phyloP scores from a whole-genome alignment of 2,329 filamentous ascomycete species.

The Penicillium sp. region DNA sequence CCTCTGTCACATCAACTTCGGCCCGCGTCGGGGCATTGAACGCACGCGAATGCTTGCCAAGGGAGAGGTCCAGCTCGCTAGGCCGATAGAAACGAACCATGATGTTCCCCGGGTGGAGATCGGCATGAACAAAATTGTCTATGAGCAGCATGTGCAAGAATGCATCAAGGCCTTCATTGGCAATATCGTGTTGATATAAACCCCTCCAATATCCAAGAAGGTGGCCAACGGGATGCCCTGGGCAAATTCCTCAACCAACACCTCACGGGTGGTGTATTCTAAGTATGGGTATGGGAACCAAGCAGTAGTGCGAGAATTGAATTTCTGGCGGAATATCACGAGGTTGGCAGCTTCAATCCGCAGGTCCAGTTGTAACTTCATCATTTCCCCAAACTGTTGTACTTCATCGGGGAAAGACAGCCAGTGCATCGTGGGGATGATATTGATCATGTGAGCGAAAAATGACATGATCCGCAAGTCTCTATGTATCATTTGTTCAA shows the following conservation, averaged over 20 bases:
- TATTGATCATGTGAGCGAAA: constrained; percentile 80
- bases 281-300: constrained; percentile 95
- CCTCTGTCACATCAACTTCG: constrained; percentile 76
- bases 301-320: constrained; percentile 84
- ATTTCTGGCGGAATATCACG: constrained; percentile 81
- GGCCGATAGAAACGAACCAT: constrained; percentile 98
- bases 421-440: constrained; percentile 94
- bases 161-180: constrained; percentile 89
- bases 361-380: constrained; percentile 93
- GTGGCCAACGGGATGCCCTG: constrained; percentile 88
- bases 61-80: constrained; percentile 65
- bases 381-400: constrained; percentile 93
- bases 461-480: constrained; percentile 92
- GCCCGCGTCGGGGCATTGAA: constrained; percentile 48
- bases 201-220: constrained; percentile 92
- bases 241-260: constrained; percentile 93
- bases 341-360: constrained; percentile 93
- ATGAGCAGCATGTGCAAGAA: constrained; percentile 96
- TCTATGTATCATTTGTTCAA: constrained; percentile 85
- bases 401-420: constrained; percentile 94
- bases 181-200: constrained; percentile 89
- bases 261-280: constrained; percentile 87
- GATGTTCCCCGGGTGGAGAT: constrained; percentile 95
- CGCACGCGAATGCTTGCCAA: constrained; percentile 47
- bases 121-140: constrained; percentile 96